phyloP scores from a whole-genome alignment of 2,329 filamentous ascomycete genomes.

The Cladosporium austrohemisphaericum region DNA sequence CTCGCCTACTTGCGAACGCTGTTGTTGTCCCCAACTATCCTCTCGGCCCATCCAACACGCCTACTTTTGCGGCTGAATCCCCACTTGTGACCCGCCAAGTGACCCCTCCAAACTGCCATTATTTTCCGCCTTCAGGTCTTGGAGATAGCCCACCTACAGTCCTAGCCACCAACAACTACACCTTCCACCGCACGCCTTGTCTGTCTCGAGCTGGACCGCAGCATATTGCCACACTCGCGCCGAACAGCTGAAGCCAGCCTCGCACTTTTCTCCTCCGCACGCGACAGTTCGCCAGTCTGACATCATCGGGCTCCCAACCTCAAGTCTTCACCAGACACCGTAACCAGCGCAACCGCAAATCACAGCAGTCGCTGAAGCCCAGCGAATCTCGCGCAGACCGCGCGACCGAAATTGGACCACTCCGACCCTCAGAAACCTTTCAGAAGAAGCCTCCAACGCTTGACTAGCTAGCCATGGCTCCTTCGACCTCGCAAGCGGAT shows the following conservation, averaged over 20 bases:
- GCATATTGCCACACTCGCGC: not conserved
- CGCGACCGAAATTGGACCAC: constrained; percentile 2
- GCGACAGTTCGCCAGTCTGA: constrained; percentile 16
- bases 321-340: constrained; percentile 4
- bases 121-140: constrained; percentile 3
- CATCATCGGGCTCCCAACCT: constrained; percentile 18
- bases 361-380: too few species aligned
- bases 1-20: not conserved
- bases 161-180: not conserved
- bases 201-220: not conserved
- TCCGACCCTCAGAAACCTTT: not conserved
- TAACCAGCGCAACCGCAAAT: too few species aligned
- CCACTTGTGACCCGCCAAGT: constrained; percentile 10
- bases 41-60: not conserved
- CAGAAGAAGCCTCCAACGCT: constrained; percentile 6
- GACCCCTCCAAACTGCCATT: constrained; percentile 1
- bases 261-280: constrained; percentile 4
- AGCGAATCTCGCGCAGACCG: not conserved
- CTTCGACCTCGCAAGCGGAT: constrained; percentile 21
- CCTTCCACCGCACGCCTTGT: not conserved
- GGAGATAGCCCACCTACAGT: not conserved
- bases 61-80: constrained; percentile 1
- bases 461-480: constrained; percentile 22
- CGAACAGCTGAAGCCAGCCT: not conserved
- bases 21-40: not conserved